Percentiles rank a stretch among this genome's conserved stretches.
Conservation (phyloP, 306 rosid species). For the peach (Prunus persica) region Prunus_persica_NCBIv2 NC_034012.1:11051001-11051500, state of each 20-base stretch:
- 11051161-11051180: constrained; percentile 87
- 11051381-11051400: background rate
- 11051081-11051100: constrained; percentile 57
- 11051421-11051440: constrained; percentile 6
- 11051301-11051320: background rate
- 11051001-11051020: background rate
- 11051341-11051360: background rate
- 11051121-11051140: constrained; percentile 83
- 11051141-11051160: constrained; percentile 95
- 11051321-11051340: background rate
- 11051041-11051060: constrained; percentile 11
- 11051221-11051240: background rate
- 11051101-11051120: constrained; percentile 81
- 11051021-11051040: background rate
- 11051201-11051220: constrained; percentile 1
- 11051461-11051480: background rate
- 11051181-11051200: constrained; percentile 71
- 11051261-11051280: background rate
- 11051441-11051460: background rate
- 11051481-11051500: background rate
- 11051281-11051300: background rate
- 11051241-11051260: background rate
- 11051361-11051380: background rate
- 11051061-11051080: constrained; percentile 50
- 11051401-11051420: background rate